Percentiles rank a stretch among this genome's conserved stretches.
Evolutionary conservation across 371 early-diverging fungal genomes (phyloP).

Genomic region (Mortierella polycephala): DNA sequence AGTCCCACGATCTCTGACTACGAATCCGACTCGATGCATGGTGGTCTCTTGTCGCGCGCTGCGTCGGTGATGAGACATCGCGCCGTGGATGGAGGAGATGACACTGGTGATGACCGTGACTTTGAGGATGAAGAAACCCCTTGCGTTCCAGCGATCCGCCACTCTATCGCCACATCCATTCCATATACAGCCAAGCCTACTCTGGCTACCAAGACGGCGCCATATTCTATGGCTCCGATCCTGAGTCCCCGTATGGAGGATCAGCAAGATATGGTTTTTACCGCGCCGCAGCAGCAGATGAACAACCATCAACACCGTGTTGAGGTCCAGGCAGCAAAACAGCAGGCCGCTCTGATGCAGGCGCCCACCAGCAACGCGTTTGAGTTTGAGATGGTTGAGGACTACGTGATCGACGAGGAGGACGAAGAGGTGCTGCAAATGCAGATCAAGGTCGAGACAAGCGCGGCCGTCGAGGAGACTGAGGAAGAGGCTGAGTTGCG

Average conservation of each 20-base stretch:
- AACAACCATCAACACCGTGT: constrained; percentile 23
- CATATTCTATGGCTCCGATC: neutral
- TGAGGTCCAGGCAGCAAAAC: neutral
- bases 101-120: constrained; percentile 10
- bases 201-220: neutral
- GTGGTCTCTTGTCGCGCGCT: constrained; percentile 44
- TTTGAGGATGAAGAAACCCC: neutral
- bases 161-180: neutral
- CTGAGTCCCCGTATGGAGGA: neutral
- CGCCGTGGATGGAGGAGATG: neutral
- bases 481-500: constrained; percentile 46
- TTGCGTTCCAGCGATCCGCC: neutral
- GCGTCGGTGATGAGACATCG: constrained; percentile 36
- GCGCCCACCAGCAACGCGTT: constrained; percentile 6
- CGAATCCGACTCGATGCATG: constrained; percentile 42
- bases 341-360: neutral
- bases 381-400: constrained; percentile 20
- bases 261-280: constrained; percentile 13
- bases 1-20: constrained; percentile 50
- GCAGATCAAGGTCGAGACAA: neutral
- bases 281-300: constrained; percentile 29
- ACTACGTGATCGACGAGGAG: constrained; percentile 11
- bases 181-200: constrained; percentile 15
- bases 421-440: neutral
- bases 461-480: no score